Evolutionary conservation across 805 yeast species (phyloP).

Genomic region (Yarrowia phangngaensis): DNA sequence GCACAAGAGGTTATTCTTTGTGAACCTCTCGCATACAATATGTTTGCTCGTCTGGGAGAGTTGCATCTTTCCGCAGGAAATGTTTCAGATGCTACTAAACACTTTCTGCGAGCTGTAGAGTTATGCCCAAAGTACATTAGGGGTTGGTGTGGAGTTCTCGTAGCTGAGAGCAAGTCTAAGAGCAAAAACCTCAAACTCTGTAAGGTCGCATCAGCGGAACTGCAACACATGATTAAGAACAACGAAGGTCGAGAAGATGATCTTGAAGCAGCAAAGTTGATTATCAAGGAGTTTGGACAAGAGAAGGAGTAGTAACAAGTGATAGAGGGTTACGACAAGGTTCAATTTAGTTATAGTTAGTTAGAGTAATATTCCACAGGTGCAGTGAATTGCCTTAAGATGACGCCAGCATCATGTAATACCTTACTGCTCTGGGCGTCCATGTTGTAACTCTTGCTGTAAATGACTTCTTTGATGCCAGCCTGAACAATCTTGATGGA

Average conservation of each 20-base stretch:
- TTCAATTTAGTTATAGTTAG: too few relatives aligned
- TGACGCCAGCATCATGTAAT: conserved; percentile 67
- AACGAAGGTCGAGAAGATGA: conserved; percentile 14
- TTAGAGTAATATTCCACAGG: conserved; percentile 37
- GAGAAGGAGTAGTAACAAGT: too few relatives aligned
- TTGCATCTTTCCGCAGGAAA: conserved; percentile 33
- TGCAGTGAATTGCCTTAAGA: conserved; percentile 57
- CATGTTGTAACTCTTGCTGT: conserved; percentile 90
- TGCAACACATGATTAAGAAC: conserved; percentile 40
- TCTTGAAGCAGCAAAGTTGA: conserved; percentile 13
- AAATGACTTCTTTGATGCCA: conserved; percentile 88
- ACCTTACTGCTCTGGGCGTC: conserved; percentile 72
- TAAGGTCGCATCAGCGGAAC: conserved; percentile 41
- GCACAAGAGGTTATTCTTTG: conserved; percentile 66
- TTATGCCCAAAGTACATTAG: conserved; percentile 62
- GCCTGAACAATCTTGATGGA: conserved; percentile 91
- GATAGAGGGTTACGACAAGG: too few relatives aligned
- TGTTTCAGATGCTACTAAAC: conserved; percentile 40
- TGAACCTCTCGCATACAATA: conserved; percentile 65
- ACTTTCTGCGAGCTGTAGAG: conserved; percentile 70
- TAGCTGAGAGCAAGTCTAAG: conserved; percentile 39
- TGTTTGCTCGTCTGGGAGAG: conserved; percentile 63
- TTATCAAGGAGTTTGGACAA: background rate
- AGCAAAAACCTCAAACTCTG: conserved; percentile 38
- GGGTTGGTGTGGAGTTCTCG: conserved; percentile 69